These are phyloP conservation scores for Fusarium xyrophilum DNA, from an alignment of 2,329 filamentous ascomycete genomes.

Conservation along the genomic window DNA sequence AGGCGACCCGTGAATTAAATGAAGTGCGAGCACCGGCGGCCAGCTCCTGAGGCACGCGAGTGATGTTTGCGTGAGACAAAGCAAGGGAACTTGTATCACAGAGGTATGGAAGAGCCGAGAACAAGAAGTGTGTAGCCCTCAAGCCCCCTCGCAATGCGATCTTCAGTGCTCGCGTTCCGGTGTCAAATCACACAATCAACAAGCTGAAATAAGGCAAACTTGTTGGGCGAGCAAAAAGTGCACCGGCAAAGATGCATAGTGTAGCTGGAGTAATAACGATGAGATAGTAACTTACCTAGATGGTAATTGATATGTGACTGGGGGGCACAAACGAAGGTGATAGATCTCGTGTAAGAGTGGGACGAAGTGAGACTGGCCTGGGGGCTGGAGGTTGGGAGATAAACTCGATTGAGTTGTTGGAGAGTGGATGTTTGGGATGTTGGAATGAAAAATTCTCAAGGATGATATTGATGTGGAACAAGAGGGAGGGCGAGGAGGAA, in stretches of 20 bases:
- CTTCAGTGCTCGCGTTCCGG: conserved; percentile 13
- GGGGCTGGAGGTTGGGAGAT: conserved; percentile 3
- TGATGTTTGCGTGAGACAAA: conserved; percentile 46
- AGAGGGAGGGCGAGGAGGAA: conserved; percentile 33
- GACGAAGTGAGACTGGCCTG: conserved; percentile 28
- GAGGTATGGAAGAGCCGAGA: conserved; percentile 30
- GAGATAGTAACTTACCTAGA: conserved; percentile 17
- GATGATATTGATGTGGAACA: conserved; percentile 31
- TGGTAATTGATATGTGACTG: conserved; percentile 31
- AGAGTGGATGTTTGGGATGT: conserved; percentile 37
- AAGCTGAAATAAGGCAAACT: conserved; percentile 12
- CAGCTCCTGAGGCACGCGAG: conserved; percentile 14
- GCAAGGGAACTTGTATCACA: conserved; percentile 38
- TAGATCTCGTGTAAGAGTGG: conserved; percentile 31
- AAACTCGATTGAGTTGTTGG: conserved; percentile 23
- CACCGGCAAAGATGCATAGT: background rate
- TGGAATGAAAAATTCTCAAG: conserved; percentile 32
- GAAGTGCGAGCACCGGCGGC: conserved; percentile 8
- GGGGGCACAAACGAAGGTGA: conserved; percentile 33
- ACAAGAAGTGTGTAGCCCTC: conserved; percentile 17
- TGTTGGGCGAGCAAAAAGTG: background rate
- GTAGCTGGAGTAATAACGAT: background rate
- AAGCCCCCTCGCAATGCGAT: conserved; percentile 26
- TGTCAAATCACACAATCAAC: conserved; percentile 1
- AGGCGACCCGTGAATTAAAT: conserved; percentile 23